phyloP scores from a whole-genome alignment of 805 yeast species.

The Wickerhamiella azyma region DNA sequence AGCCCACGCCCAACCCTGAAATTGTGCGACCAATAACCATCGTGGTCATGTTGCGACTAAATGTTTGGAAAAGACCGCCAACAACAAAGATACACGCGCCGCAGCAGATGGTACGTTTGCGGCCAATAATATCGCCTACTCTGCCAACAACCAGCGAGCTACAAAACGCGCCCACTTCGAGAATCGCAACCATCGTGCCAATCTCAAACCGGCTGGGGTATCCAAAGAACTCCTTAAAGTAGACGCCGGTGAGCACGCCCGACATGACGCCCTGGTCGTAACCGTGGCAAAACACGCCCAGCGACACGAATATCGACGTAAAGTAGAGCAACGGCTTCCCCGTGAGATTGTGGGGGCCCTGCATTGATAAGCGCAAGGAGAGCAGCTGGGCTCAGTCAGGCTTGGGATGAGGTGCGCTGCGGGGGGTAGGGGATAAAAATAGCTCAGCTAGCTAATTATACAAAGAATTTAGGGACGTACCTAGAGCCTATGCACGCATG shows the following conservation, averaged over 20 bases:
- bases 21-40: slow-evolving; percentile 66
- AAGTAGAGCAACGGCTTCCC: slow-evolving; percentile 30
- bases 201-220: slow-evolving; percentile 61
- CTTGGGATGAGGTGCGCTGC: background rate
- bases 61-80: slow-evolving; percentile 66
- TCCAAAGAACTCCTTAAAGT: slow-evolving; percentile 55
- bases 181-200: slow-evolving; percentile 78
- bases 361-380: background rate
- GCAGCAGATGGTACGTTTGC: slow-evolving; percentile 61
- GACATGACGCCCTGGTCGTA: slow-evolving; percentile 86
- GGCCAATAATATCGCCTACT: slow-evolving; percentile 64
- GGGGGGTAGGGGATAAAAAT: background rate
- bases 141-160: slow-evolving; percentile 69
- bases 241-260: slow-evolving; percentile 63
- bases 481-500: slow-evolving; percentile 34
- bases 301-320: slow-evolving; percentile 31
- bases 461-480: background rate
- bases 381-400: background rate
- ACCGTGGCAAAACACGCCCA: slow-evolving; percentile 54
- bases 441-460: too few species aligned
- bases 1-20: slow-evolving; percentile 78
- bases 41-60: slow-evolving; percentile 38
- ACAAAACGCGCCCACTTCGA: slow-evolving; percentile 77
- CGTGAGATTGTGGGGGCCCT: slow-evolving; percentile 14
- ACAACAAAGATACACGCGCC: slow-evolving; percentile 68